These are phyloP conservation scores for Viola odorata DNA, from an alignment of 345 rosid species.

Conservation along the genomic window DNA sequence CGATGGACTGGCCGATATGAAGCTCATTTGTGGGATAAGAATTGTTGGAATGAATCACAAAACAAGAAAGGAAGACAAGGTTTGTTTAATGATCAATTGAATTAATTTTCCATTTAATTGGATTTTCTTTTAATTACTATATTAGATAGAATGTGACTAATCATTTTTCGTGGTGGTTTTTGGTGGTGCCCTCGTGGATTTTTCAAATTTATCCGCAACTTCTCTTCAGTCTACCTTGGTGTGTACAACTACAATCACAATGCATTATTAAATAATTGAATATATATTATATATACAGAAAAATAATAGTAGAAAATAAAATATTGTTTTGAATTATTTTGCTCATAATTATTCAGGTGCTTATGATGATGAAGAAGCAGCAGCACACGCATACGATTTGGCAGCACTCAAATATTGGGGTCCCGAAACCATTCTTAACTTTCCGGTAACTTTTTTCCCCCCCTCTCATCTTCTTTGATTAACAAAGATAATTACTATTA, in stretches of 20 bases:
- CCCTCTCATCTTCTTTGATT: neutral
- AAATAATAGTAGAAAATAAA: neutral
- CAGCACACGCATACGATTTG: slow-evolving; percentile 89
- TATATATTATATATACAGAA: neutral
- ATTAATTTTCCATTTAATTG: too few species aligned
- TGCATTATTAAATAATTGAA: too few species aligned
- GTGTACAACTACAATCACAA: neutral
- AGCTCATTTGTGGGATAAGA: slow-evolving; percentile 86
- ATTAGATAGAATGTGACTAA: too few species aligned
- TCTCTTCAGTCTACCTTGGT: slow-evolving; percentile 18
- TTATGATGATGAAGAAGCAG: slow-evolving; percentile 82
- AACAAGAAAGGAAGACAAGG: slow-evolving; percentile 89
- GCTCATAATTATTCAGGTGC: slow-evolving; percentile 40
- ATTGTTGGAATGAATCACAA: slow-evolving; percentile 79
- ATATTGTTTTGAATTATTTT: neutral
- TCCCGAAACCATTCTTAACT: slow-evolving; percentile 70
- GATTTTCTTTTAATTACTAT: too few species aligned
- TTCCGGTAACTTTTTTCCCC: slow-evolving; percentile 44
- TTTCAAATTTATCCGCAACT: neutral
- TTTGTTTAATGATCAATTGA: neutral
- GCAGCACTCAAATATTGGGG: slow-evolving; percentile 98
- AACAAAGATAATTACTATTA: neutral
- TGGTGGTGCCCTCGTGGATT: slow-evolving; percentile 4
- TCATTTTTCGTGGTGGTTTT: neutral
- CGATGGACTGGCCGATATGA: slow-evolving; percentile 85